A percentile compares a stretch with the other conserved stretches of the same genome.
Evolutionary conservation across 352 stramenopile genomes (phyloP).

Genomic region (Globisporangium ultimum): DNA sequence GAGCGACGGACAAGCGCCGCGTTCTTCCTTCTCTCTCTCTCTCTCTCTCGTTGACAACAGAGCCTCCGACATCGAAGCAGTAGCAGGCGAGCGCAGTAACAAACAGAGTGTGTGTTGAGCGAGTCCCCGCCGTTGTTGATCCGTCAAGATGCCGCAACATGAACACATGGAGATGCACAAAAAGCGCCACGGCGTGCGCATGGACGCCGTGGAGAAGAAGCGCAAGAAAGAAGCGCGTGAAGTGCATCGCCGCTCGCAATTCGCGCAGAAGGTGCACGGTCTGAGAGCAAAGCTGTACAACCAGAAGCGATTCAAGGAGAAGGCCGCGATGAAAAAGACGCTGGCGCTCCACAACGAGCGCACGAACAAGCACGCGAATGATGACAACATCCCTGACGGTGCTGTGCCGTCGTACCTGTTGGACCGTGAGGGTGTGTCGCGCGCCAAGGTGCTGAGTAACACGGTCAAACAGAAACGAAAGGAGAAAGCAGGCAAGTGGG

Average conservation of each 20-base stretch:
- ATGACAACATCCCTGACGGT: constrained; percentile 95
- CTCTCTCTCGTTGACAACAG: neutral
- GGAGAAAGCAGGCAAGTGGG: constrained; percentile 99
- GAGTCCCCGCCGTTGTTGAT: neutral
- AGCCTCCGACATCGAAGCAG: too few species aligned
- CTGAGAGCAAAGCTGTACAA: constrained; percentile 99
- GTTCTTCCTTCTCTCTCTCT: neutral
- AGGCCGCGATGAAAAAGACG: constrained; percentile 99
- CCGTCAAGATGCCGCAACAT: constrained; percentile 93
- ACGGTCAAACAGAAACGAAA: constrained; percentile 99
- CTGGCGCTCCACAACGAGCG: constrained; percentile 98
- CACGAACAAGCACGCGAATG: constrained; percentile 98
- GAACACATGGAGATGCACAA: constrained; percentile 99
- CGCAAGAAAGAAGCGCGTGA: constrained; percentile 99
- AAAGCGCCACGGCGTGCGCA: constrained; percentile 98
- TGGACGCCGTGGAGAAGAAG: constrained; percentile 95
- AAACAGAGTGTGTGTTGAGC: constrained; percentile 5
- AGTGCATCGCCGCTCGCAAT: constrained; percentile 96
- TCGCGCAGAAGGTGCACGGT: constrained; percentile 98
- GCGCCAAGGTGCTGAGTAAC: constrained; percentile 99
- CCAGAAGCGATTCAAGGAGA: constrained; percentile 99
- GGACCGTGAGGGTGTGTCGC: constrained; percentile 97
- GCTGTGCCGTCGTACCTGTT: constrained; percentile 99
- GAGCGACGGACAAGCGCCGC: constrained; percentile 1
- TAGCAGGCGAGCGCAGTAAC: neutral